Evolutionary conservation across 257 asterid genomes (phyloP).

Genomic region (Petrea volubilis): DNA sequence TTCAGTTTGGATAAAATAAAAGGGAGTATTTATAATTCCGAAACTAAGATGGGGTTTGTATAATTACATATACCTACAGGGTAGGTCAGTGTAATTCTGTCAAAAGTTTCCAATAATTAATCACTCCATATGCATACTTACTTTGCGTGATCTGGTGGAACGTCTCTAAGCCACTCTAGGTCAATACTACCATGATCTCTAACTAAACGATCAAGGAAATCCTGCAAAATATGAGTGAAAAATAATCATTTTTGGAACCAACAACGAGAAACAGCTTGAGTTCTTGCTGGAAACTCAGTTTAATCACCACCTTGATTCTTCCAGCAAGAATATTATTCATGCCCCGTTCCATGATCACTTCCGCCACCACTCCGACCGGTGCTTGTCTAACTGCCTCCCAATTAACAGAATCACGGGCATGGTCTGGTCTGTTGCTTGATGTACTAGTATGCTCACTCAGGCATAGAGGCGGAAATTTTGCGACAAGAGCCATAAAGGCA

Average conservation of each 20-base stretch:
- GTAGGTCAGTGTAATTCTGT: neutral
- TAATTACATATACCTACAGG: too few species aligned
- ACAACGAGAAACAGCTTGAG: neutral
- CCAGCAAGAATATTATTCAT: constrained; percentile 41
- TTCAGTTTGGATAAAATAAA: too few species aligned
- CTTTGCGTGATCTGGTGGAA: constrained; percentile 54
- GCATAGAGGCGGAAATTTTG: constrained; percentile 39
- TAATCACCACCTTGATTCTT: constrained; percentile 65
- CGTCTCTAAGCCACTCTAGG: constrained; percentile 73
- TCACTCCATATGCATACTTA: constrained; percentile 11
- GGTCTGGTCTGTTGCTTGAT: neutral
- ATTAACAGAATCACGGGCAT: constrained; percentile 41
- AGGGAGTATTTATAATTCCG: too few species aligned
- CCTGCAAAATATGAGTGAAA: constrained; percentile 29
- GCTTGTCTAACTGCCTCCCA: constrained; percentile 65
- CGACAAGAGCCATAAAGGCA: constrained; percentile 53
- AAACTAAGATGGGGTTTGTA: too few species aligned
- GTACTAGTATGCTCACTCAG: constrained; percentile 1
- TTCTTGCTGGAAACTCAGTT: neutral
- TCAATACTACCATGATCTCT: constrained; percentile 53
- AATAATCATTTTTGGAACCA: neutral
- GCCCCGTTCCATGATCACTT: constrained; percentile 44
- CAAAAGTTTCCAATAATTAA: neutral
- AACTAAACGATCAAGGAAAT: constrained; percentile 42
- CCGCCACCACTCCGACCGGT: constrained; percentile 28